Conservation (phyloP, 345 rosid species). For the Ceriops tagal region DNA sequence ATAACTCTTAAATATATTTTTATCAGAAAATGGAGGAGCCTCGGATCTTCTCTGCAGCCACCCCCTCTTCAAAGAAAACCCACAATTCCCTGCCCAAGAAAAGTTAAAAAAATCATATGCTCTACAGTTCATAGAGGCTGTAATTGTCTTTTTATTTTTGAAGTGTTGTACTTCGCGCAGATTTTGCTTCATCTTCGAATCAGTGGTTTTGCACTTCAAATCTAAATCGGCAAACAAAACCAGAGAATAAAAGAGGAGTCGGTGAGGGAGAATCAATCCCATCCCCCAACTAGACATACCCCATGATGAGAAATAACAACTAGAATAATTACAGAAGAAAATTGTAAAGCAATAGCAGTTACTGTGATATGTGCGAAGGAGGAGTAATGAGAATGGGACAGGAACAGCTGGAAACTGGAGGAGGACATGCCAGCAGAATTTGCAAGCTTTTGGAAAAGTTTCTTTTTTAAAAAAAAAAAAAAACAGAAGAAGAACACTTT, state of each 20-base stretch:
- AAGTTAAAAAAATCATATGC: conserved; percentile 16
- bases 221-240: conserved; percentile 16
- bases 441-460: conserved; percentile 19
- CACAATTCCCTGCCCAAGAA: conserved; percentile 11
- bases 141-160: conserved; percentile 22
- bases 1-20: not conserved
- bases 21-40: conserved; percentile 22
- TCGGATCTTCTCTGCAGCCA: conserved; percentile 11
- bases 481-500: conserved; percentile 13
- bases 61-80: conserved; percentile 1
- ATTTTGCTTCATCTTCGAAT: conserved; percentile 20
- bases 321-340: not conserved
- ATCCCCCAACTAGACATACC: conserved; percentile 8
- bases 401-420: conserved; percentile 32
- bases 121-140: not conserved
- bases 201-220: conserved; percentile 33
- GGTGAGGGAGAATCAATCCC: not conserved
- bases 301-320: not conserved
- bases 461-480: not conserved
- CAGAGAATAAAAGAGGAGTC: conserved; percentile 13
- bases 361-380: not conserved
- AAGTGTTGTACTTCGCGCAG: not conserved
- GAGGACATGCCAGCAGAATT: conserved; percentile 30
- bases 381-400: not conserved
- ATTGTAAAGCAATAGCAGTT: conserved; percentile 29